Base-by-base conservation (phyloP, 2,329 filamentous ascomycete genomes). In the Penicillium carneum region DNA sequence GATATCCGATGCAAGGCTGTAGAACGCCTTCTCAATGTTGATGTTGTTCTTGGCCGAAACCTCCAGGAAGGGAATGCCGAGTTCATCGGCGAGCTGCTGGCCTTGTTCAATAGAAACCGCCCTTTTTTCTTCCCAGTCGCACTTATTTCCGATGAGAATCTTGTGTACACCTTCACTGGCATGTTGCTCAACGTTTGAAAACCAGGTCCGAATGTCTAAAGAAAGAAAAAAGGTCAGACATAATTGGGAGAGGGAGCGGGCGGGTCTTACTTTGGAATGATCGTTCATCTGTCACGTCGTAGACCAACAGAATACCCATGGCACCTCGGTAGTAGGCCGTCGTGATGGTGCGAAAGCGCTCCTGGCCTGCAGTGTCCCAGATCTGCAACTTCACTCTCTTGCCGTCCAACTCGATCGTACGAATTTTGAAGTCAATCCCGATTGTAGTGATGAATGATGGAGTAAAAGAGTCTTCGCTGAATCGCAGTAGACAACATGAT, bases 391-490 rank as follows among this genome's bases (percentile, higher is more conserved):
- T 99, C 74, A 99, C 95, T 66, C 94, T 88, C 87, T 99, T 99
- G 78, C 94, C 94, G 82, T 99, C 95, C 71, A 99, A 86, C 83
- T 99, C 95, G 82, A 99, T 99, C 68, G 95, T 99, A 70, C 95
- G 88, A 78, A 99, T 99, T 87, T 99, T 99, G 85, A 99, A 99
- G 83, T 99, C 95, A 84, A 99, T 98, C 71, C 95, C 95, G 81
- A 99, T 99, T 66, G 95, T 99, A 65, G 93, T 97, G 84, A 97
- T 97, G 85, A 97, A 97, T 72, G 92, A 96, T 45, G 93, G 93
- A 55, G 93, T 97, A 83, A 97, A 97, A 48, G 92, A 96, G 84
- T 97, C 93, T 83, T 97, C 93, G 81, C 92, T 96, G 84, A 97
- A 97, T 72, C 93, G 92, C 76, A 97, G 84, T 79, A 97, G 86